Evolutionary conservation across 169 alveolate species (phyloP), one percentile per base, ranked within the genome.

Genomic region (Eimeria acervulina): DNA sequence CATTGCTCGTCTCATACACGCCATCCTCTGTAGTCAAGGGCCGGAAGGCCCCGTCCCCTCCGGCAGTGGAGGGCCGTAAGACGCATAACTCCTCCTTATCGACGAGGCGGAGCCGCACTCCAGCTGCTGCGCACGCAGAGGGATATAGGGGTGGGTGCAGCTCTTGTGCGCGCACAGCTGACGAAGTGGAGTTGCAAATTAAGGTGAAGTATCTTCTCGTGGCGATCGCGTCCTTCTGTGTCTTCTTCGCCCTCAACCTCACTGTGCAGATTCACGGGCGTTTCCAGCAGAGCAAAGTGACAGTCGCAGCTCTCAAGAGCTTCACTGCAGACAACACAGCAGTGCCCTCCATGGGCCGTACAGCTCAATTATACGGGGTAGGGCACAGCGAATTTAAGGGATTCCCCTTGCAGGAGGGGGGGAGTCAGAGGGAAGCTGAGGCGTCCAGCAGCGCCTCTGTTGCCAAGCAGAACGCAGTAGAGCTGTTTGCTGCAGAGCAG

Each of bases 181-280:
- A 84, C 15, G 93, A 84, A n/a, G 80, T 84, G 23, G 93, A 84
- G 78, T 36, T 84, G 42, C 93, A 84, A 40, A 40, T 84, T 7
- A 84, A 84, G 80, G 59, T 84, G 31, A 84, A 84, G 78, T 84
- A 55, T 40, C 93, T 84, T 59, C 66, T 84, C 12, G 93, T 84
- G 40, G 93, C 93, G 21, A 68, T 84, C 7, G 93, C 93, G 28
- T 42, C 93, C 47, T 84, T 84, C 40, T 84, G 74, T 31, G 93
- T 84, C 8, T 84, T 84, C 59, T 84, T 84, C 36, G 78, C 80
- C 36, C 93, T 84, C 78, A 84, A 84, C 42, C 93, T 84, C 61
- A 51, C 26, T 26, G 93, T 84, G 55, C 93, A 84, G 80, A 84
- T 84, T 55, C 93, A 84, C 93, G 93, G 93, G 61, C 93, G 93